Evolutionary conservation across 139 green algal genomes (phyloP).

Genomic region (Coelastrella sp.): DNA sequence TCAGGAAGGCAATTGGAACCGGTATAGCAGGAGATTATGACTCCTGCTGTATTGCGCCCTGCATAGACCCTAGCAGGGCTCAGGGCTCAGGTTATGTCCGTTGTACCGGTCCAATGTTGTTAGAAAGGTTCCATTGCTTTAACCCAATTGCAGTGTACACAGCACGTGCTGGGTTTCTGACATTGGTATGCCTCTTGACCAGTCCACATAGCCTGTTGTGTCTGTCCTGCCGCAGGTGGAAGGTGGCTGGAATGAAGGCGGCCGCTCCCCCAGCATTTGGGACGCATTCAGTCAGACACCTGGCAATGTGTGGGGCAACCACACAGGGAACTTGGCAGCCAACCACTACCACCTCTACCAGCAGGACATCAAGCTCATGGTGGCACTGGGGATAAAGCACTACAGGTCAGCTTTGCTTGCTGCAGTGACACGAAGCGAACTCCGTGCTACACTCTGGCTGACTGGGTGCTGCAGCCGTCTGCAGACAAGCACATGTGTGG

Average conservation of each 20-base stretch:
- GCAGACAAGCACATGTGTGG: too few relatives aligned
- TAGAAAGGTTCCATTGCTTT: too few relatives aligned
- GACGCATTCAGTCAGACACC: conserved; percentile 61
- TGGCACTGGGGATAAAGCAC: conserved; percentile 45
- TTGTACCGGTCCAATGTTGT: too few relatives aligned
- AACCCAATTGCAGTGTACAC: background rate
- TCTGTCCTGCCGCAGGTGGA: conserved; percentile 45
- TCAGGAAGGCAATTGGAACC: too few relatives aligned
- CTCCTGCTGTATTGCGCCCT: too few relatives aligned
- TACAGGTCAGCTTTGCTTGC: conserved; percentile 41
- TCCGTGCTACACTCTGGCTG: background rate
- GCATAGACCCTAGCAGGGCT: too few relatives aligned
- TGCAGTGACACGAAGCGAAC: background rate
- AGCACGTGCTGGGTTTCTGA: background rate
- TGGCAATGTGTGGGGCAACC: conserved; percentile 44
- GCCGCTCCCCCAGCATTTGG: conserved; percentile 62
- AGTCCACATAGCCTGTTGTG: background rate
- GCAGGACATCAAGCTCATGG: conserved; percentile 52
- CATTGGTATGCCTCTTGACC: background rate
- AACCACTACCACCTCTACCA: conserved; percentile 48
- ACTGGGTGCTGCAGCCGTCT: too few relatives aligned
- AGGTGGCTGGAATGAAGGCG: conserved; percentile 50
- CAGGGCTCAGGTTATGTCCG: too few relatives aligned
- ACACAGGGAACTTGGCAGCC: conserved; percentile 46
- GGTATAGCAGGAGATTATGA: too few relatives aligned